phyloP scores from a whole-genome alignment of 2,329 filamentous ascomycete species.

The Penicillium frequentans region DNA sequence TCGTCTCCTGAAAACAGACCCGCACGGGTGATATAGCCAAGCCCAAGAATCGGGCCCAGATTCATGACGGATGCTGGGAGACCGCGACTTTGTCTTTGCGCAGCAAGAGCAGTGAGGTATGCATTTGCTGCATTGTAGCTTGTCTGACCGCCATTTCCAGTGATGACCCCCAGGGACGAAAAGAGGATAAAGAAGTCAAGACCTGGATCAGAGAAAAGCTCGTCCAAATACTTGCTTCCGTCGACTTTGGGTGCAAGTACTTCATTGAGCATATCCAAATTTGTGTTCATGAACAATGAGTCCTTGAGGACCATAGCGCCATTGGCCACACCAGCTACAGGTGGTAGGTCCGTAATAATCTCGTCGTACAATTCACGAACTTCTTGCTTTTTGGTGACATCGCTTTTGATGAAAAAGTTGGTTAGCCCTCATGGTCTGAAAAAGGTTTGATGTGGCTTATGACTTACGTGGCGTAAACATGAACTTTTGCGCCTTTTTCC shows the following conservation, averaged over 20 bases:
- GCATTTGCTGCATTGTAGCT: slow-evolving; percentile 13
- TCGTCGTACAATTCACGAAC: neutral
- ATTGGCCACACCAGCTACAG: neutral
- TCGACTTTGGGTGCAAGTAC: neutral
- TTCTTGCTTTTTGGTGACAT: neutral
- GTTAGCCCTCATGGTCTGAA: neutral
- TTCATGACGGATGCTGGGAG: slow-evolving; percentile 9
- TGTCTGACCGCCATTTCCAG: slow-evolving; percentile 13
- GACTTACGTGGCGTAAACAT: neutral
- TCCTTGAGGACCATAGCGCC: neutral
- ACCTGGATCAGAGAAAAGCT: neutral
- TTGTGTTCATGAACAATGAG: neutral
- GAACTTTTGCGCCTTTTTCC: neutral
- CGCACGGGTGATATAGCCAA: neutral
- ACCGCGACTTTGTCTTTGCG: slow-evolving; percentile 1
- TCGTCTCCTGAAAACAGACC: neutral
- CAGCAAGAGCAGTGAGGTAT: slow-evolving; percentile 7
- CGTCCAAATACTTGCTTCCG: neutral
- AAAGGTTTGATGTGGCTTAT: neutral
- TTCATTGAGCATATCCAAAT: neutral
- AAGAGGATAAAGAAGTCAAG: neutral
- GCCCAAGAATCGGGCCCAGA: neutral
- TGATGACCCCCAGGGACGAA: neutral
- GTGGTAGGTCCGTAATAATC: neutral
- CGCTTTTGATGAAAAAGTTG: neutral